Conservation (phyloP, 345 rosid species). For the Microcos paniculata region DNA sequence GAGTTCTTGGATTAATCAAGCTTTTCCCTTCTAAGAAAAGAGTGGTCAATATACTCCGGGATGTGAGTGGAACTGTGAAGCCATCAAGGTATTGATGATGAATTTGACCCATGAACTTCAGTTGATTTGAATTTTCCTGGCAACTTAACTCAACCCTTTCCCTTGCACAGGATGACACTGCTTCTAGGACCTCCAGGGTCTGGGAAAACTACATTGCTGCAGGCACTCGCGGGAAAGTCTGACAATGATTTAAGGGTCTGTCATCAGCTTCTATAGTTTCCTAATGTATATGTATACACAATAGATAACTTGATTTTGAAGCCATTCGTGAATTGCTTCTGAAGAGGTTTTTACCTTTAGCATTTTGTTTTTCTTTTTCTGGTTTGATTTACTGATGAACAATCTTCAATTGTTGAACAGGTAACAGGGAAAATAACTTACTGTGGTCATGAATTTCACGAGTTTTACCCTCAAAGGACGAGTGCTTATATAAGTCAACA, state of each 20-base stretch:
- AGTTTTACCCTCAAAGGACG: conserved; percentile 60
- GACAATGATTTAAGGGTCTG: conserved; percentile 44
- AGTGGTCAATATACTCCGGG: conserved; percentile 40
- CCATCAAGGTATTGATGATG: conserved; percentile 44
- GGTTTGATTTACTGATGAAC: neutral
- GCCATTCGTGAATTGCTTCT: neutral
- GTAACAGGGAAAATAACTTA: conserved; percentile 45
- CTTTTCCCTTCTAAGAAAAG: conserved; percentile 49
- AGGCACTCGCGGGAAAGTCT: conserved; percentile 43
- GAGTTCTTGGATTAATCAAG: conserved; percentile 35
- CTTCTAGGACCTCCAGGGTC: conserved; percentile 67
- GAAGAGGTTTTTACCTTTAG: neutral
- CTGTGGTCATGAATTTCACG: conserved; percentile 47
- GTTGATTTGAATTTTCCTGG: neutral
- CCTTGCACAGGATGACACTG: conserved; percentile 48
- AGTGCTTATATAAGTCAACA: conserved; percentile 63
- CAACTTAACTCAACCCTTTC: neutral
- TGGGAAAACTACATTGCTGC: conserved; percentile 60
- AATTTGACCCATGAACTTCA: conserved; percentile 1
- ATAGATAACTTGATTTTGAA: neutral
- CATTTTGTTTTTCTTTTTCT: neutral
- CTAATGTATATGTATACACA: neutral
- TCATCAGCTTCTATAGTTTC: neutral
- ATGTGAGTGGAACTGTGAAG: conserved; percentile 43
- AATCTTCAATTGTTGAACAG: conserved; percentile 19